Conservation (phyloP, 331 rosid species). For the Arachis monticola region DNA sequence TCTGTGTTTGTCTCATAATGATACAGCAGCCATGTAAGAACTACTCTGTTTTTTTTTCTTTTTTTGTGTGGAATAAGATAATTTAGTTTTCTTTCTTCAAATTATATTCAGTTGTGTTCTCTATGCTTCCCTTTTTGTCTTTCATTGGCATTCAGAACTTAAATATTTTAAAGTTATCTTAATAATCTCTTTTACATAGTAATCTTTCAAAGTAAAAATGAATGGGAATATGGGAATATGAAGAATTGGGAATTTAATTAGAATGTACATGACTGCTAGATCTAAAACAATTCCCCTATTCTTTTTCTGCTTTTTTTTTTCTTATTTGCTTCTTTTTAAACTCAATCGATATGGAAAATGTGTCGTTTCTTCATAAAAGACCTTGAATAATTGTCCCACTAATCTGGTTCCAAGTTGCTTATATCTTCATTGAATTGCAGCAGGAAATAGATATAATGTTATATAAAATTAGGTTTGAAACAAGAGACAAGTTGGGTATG, state of each 20-base stretch:
- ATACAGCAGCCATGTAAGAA: conserved; percentile 31
- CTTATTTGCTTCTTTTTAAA: too few species aligned
- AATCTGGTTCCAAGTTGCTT: too few species aligned
- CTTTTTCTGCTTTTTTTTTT: not conserved
- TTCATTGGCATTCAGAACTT: not conserved
- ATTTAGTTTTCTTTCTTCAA: not conserved
- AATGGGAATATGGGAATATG: not conserved
- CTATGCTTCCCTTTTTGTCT: not conserved
- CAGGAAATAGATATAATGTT: too few species aligned
- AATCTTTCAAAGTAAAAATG: not conserved
- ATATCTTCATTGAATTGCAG: too few species aligned
- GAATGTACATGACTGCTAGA: not conserved
- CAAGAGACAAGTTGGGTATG: too few species aligned
- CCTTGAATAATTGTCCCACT: too few species aligned
- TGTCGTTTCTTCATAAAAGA: too few species aligned
- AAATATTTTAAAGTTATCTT: too few species aligned
- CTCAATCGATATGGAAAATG: not conserved
- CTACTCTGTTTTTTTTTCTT: not conserved
- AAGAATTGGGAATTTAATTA: too few species aligned
- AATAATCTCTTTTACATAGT: too few species aligned
- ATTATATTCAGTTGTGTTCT: not conserved
- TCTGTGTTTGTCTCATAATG: conserved; percentile 46
- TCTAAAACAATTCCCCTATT: not conserved
- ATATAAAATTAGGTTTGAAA: too few species aligned
- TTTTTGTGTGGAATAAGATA: conserved; percentile 1